Percentiles rank a stretch among this genome's conserved stretches.
These are phyloP conservation scores for Fusarium miscanthi DNA, from an alignment of 2,329 filamentous ascomycete species.

Conservation along the genomic window DNA sequence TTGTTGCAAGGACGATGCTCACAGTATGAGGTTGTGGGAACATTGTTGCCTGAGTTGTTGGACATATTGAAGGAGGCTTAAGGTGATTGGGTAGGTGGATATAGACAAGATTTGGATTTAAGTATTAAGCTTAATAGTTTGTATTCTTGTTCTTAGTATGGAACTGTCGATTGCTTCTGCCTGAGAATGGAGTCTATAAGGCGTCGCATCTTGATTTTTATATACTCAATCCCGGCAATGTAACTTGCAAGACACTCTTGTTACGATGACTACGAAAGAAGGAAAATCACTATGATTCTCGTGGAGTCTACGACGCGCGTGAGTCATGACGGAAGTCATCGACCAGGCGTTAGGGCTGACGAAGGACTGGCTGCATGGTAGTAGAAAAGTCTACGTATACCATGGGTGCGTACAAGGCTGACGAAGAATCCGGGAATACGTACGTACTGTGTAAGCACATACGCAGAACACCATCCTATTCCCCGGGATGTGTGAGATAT, in stretches of 20 bases:
- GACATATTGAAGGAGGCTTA: conserved; percentile 8
- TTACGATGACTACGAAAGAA: neutral
- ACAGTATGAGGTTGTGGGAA: conserved; percentile 27
- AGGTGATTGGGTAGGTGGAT: neutral
- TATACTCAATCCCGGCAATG: conserved; percentile 35
- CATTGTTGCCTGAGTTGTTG: conserved; percentile 24
- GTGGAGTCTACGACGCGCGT: conserved; percentile 32
- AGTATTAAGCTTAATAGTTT: conserved; percentile 11
- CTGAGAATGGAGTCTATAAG: conserved; percentile 12
- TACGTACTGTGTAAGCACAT: conserved; percentile 6
- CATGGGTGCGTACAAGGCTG: conserved; percentile 22
- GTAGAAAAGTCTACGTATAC: conserved; percentile 13
- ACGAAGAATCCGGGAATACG: conserved; percentile 22
- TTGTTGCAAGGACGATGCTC: conserved; percentile 4
- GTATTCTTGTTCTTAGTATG: neutral
- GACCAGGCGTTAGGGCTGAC: conserved; percentile 15
- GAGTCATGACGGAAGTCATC: conserved; percentile 41
- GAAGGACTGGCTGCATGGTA: neutral
- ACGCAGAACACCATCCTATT: conserved; percentile 4
- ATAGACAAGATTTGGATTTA: neutral
- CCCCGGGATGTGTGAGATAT: neutral
- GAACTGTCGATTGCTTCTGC: conserved; percentile 15
- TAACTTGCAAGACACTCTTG: neutral
- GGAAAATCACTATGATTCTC: neutral
- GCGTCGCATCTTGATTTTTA: conserved; percentile 11